Percentiles rank a stretch among this genome's conserved stretches.
phyloP scores from a whole-genome alignment of 2,329 filamentous ascomycete species.

The Xylariaceae sp. region DNA sequence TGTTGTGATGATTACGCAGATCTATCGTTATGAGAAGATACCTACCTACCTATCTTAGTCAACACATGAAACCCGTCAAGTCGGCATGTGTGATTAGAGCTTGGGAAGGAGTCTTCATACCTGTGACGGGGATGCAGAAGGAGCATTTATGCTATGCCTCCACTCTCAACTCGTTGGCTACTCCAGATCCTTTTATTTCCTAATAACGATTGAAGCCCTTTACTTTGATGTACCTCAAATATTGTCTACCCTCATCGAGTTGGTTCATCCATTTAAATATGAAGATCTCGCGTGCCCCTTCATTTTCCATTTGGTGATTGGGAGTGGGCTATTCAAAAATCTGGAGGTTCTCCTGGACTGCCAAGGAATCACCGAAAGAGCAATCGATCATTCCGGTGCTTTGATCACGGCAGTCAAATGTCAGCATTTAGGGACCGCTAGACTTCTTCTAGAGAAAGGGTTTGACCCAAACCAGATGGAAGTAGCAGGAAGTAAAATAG shows the following conservation, averaged over 20 bases:
- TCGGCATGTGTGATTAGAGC: too few species aligned
- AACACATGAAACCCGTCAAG: too few species aligned
- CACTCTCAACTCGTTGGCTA: background rate
- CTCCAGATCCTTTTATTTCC: background rate
- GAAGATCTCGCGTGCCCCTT: background rate
- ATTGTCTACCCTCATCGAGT: background rate
- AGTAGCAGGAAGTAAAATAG: background rate
- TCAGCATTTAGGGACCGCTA: background rate
- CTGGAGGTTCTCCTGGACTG: background rate
- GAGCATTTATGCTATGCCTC: background rate
- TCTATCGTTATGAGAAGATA: too few species aligned
- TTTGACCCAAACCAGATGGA: background rate
- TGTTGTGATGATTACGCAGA: too few species aligned
- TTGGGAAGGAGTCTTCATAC: background rate
- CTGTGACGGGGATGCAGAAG: background rate
- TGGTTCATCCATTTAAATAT: background rate
- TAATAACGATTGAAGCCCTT: background rate
- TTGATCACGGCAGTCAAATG: background rate
- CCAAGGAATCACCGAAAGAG: background rate
- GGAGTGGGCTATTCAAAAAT: background rate
- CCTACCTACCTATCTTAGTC: too few species aligned
- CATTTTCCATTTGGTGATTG: background rate
- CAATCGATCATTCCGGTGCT: background rate
- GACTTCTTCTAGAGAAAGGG: background rate
- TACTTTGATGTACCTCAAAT: background rate